Base-by-base conservation (phyloP, 345 rosid genomes). In the Punica granatum region DNA sequence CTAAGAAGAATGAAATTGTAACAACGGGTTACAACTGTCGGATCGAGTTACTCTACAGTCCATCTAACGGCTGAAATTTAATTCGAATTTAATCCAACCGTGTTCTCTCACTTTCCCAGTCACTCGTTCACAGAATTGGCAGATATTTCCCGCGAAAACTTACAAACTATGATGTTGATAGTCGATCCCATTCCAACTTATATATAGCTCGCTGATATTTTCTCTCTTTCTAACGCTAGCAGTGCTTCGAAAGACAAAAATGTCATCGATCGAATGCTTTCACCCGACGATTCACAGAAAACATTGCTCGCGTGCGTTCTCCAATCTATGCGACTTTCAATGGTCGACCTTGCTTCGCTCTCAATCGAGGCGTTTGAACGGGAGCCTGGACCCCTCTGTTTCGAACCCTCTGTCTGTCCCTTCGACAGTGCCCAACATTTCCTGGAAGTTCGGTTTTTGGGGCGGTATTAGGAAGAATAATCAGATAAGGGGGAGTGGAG, bases 321-420 rank as follows among this genome's bases (percentile, higher is more conserved):
- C 64, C 54, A 71, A 51, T 74, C 78, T 67, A 42, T 70, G 76
- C 36, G 71, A 76, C 54, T 63, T 80, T 41, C 83, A 75, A 51
- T 80, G 81, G 26, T 77, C 68, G 16, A 80, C 65, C 75, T 75
- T 72, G 66, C 41, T 42, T 34, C 46, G 65, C 46, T 69, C 63
- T 67, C 84, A 79, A 12, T 80, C 75, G 66, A 85, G 84, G 84
- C 79, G 58, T 74, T 72, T 73, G 19, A 67, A 43, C 67, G 11
- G 61, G 7, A 56, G 11, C 61, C 28, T 63, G 39, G 63, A 30
- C 23, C 28, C 64, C 30, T 32, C 41, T 23, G 41, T 35, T 18
- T 63, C 46, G 34, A 42, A 23, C 19, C 3, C 63, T 0, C 8
- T 37, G 26, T 51, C 19, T 62, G 26, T 30, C 7, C 69, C 49